Evolutionary conservation across 1,284 basidiomycete species (phyloP).

Genomic region (Tilletia setariae): DNA sequence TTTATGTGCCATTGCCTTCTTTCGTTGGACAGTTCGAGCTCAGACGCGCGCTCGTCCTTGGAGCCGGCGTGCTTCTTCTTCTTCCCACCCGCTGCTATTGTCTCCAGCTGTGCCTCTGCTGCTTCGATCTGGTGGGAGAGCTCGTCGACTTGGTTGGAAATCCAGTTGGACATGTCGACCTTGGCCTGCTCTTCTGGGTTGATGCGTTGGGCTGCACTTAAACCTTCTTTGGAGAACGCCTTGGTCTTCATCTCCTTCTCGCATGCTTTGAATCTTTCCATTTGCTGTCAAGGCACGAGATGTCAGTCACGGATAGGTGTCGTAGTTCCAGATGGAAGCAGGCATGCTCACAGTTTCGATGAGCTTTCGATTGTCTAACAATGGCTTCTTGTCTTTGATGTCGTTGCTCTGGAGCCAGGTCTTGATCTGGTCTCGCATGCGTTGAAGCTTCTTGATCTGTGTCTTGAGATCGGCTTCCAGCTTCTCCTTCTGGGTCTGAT

Average conservation of each 20-base stretch:
- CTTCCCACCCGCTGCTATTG: constrained; percentile 69
- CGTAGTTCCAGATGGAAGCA: too few relatives aligned
- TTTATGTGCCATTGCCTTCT: constrained; percentile 92
- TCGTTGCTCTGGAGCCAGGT: constrained; percentile 97
- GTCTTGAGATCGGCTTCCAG: constrained; percentile 55
- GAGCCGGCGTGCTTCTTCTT: constrained; percentile 68
- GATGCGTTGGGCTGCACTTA: constrained; percentile 87
- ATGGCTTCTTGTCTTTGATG: constrained; percentile 95
- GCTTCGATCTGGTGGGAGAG: constrained; percentile 88
- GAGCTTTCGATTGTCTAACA: constrained; percentile 87
- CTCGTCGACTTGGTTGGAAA: constrained; percentile 68
- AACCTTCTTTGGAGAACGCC: constrained; percentile 97
- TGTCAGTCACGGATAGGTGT: constrained; percentile 29
- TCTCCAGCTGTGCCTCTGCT: constrained; percentile 91
- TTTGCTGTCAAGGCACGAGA: constrained; percentile 69
- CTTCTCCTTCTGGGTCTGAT: constrained; percentile 54
- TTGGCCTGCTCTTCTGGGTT: constrained; percentile 98
- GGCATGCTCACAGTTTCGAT: constrained; percentile 85
- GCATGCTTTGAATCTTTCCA: constrained; percentile 99
- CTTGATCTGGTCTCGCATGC: constrained; percentile 97
- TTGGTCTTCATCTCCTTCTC: constrained; percentile 99
- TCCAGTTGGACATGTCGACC: constrained; percentile 70
- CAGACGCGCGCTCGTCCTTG: constrained; percentile 70
- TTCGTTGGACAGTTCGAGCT: constrained; percentile 86
- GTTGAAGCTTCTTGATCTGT: constrained; percentile 84